These are phyloP conservation scores for Linum tenue DNA, from an alignment of 345 rosid genomes.

Conservation along the genomic window DNA sequence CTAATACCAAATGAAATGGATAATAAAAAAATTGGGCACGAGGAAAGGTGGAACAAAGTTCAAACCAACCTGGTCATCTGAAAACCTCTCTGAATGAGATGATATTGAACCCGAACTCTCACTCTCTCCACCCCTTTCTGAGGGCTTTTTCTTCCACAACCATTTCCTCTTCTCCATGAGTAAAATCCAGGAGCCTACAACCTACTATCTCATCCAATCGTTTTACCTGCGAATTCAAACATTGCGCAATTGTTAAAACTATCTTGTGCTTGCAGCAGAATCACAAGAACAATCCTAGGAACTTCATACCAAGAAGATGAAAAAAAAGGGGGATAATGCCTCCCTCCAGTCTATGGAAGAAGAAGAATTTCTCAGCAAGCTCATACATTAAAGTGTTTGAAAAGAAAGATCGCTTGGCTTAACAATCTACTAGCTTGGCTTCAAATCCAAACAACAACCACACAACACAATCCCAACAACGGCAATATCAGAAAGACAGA, in stretches of 20 bases:
- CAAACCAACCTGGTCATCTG: neutral
- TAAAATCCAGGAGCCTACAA: neutral
- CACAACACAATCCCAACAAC: too few relatives aligned
- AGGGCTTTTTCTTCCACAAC: constrained; percentile 3
- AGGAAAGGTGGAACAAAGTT: too few relatives aligned
- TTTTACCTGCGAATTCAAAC: neutral
- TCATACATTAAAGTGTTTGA: too few relatives aligned
- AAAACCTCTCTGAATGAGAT: neutral
- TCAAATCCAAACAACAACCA: neutral
- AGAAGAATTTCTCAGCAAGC: too few relatives aligned
- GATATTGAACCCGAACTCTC: neutral
- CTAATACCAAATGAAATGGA: too few relatives aligned
- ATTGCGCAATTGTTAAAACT: neutral
- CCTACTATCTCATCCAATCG: neutral
- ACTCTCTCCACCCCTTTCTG: neutral
- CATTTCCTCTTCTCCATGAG: neutral
- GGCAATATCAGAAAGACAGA: too few relatives aligned
- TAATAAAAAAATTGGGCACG: too few relatives aligned
- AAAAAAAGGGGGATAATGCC: too few relatives aligned
- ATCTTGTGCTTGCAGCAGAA: too few relatives aligned
- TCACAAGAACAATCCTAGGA: too few relatives aligned
- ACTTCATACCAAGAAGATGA: too few relatives aligned
- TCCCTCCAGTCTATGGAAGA: too few relatives aligned
- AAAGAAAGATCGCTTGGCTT: neutral
- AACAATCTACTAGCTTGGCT: neutral